Conservation (phyloP, 129 eudicot species). For the Erigeron canadensis region DNA sequence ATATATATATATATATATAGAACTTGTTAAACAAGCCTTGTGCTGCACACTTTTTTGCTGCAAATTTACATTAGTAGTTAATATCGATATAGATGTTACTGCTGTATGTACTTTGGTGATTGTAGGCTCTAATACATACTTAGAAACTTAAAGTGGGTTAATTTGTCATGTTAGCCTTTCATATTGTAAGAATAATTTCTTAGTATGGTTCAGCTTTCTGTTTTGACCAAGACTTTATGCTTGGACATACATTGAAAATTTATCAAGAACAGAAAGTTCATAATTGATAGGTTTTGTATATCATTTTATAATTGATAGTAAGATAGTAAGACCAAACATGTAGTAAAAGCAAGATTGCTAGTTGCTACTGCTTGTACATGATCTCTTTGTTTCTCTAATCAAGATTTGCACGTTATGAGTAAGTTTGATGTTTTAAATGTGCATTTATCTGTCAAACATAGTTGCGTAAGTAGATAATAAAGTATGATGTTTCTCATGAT, state of each 20-base stretch:
- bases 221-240: not conserved
- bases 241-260: not conserved
- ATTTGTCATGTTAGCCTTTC: not conserved
- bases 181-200: not conserved
- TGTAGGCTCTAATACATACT: not conserved
- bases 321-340: not conserved
- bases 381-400: not conserved
- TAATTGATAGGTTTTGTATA: not conserved
- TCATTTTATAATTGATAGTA: not conserved
- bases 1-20: not conserved
- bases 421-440: not conserved
- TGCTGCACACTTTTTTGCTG: not conserved
- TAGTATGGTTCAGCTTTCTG: not conserved
- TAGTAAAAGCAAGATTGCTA: not conserved
- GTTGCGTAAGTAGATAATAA: not conserved
- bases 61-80: not conserved
- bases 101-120: not conserved
- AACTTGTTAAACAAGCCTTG: not conserved
- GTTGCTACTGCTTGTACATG: not conserved
- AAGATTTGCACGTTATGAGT: not conserved
- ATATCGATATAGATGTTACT: not conserved
- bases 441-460: not conserved
- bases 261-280: not conserved
- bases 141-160: not conserved
- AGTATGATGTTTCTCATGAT: conserved; percentile 3